phyloP scores from a whole-genome alignment of 148 eudicot genomes.

The Camellia japonica region DNA sequence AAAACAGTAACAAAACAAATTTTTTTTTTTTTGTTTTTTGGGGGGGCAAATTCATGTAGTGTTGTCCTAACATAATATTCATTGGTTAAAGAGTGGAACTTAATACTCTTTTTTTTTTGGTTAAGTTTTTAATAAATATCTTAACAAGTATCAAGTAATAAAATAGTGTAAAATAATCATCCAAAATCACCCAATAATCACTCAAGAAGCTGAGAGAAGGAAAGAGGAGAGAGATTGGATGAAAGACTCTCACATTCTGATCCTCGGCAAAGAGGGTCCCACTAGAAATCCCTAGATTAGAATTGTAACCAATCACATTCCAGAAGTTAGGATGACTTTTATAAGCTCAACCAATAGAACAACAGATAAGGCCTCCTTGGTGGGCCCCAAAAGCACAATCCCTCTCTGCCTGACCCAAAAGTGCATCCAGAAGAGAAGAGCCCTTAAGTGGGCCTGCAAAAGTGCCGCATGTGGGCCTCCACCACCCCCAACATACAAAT shows the following conservation, averaged over 20 bases:
- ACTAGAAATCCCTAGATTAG: conserved; percentile 47
- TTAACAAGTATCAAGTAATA: too few species aligned
- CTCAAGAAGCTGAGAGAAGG: not conserved
- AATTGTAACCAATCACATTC: conserved; percentile 50
- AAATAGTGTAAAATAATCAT: not conserved
- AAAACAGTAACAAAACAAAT: too few species aligned
- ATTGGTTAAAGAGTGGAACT: too few species aligned
- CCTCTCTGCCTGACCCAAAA: conserved; percentile 20
- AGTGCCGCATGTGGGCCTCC: conserved; percentile 38
- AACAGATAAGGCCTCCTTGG: conserved; percentile 53
- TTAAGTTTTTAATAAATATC: too few species aligned
- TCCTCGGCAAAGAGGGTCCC: conserved; percentile 28
- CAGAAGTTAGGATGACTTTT: conserved; percentile 44
- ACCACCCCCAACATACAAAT: conserved; percentile 11
- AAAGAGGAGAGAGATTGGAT: not conserved
- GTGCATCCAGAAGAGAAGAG: conserved; percentile 9
- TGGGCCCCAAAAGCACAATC: conserved; percentile 45
- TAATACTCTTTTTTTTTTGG: too few species aligned
- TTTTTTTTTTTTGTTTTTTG: too few species aligned
- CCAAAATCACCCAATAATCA: too few species aligned
- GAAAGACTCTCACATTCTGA: conserved; percentile 22
- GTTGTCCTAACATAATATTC: too few species aligned
- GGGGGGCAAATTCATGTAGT: too few species aligned
- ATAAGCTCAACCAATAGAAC: conserved; percentile 48
- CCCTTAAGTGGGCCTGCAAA: conserved; percentile 29